These are phyloP conservation scores for Athelia psychrophila DNA, from an alignment of 1,284 basidiomycete genomes.

Conservation along the genomic window DNA sequence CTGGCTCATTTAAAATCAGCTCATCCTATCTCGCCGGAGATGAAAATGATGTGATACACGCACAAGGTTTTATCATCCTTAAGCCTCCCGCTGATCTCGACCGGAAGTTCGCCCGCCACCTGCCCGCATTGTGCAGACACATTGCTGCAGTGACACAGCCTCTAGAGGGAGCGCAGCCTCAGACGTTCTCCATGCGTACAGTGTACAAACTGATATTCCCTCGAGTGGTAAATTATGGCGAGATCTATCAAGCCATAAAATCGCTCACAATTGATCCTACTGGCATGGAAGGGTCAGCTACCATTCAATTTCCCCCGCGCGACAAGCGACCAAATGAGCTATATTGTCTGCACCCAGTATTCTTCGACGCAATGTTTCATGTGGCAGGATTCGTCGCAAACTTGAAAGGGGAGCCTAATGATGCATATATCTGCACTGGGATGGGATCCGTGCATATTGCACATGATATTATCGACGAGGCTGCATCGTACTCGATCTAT, in stretches of 20 bases:
- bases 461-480: constrained; percentile 36
- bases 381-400: constrained; percentile 69
- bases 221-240: constrained; percentile 62
- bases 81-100: constrained; percentile 26
- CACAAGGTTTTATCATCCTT: constrained; percentile 43
- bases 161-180: constrained; percentile 21
- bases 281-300: constrained; percentile 53
- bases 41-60: constrained; percentile 39
- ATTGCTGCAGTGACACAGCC: constrained; percentile 27
- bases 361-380: constrained; percentile 66
- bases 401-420: constrained; percentile 42
- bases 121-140: constrained; percentile 33
- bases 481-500: constrained; percentile 46
- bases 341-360: constrained; percentile 51
- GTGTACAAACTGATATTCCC: constrained; percentile 66
- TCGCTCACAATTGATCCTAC: constrained; percentile 46
- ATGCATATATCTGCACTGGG: constrained; percentile 62
- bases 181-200: constrained; percentile 54
- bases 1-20: too few relatives aligned
- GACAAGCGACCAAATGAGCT: constrained; percentile 37
- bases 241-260: constrained; percentile 54
- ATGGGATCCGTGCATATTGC: constrained; percentile 47
- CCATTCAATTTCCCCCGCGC: constrained; percentile 43
- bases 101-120: constrained; percentile 36
- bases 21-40: constrained; percentile 31